Percentiles rank a stretch among this genome's conserved stretches.
Evolutionary conservation across 306 rosid species (phyloP).

Genomic region (Cyclanthera cordifolia): DNA sequence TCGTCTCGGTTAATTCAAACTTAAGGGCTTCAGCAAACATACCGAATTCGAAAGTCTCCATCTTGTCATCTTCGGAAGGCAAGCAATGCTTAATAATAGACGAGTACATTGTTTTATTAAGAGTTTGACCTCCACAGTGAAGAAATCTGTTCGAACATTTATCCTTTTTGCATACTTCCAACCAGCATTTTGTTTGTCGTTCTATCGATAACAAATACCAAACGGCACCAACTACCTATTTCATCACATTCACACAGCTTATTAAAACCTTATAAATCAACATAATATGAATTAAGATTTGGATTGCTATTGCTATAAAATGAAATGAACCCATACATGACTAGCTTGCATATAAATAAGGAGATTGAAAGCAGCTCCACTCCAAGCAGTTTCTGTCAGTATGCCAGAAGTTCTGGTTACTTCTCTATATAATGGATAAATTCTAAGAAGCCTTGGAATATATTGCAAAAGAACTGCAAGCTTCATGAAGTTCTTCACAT

Average conservation of each 20-base stretch:
- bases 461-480: slow-evolving; percentile 37
- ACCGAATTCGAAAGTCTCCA: slow-evolving; percentile 40
- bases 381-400: slow-evolving; percentile 83
- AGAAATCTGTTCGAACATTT: neutral
- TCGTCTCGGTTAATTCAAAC: slow-evolving; percentile 27
- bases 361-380: slow-evolving; percentile 81
- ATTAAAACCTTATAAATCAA: slow-evolving; percentile 9
- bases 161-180: neutral
- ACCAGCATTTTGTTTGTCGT: slow-evolving; percentile 55
- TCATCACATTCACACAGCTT: slow-evolving; percentile 9
- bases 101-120: fast-evolving
- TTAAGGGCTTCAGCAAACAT: slow-evolving; percentile 48
- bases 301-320: neutral
- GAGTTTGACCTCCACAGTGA: slow-evolving; percentile 19
- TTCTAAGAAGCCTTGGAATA: slow-evolving; percentile 53
- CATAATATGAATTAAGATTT: neutral
- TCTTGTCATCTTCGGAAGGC: slow-evolving; percentile 16
- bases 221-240: slow-evolving; percentile 67
- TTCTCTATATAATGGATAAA: slow-evolving; percentile 50
- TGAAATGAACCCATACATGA: slow-evolving; percentile 48
- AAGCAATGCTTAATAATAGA: slow-evolving; percentile 24
- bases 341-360: slow-evolving; percentile 73
- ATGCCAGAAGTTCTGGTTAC: slow-evolving; percentile 66
- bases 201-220: slow-evolving; percentile 75
- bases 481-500: slow-evolving; percentile 38